Evolutionary conservation across 2,329 filamentous ascomycete species (phyloP), one percentile per base, ranked within the genome.

Genomic region (Fusarium sulawesiense): DNA sequence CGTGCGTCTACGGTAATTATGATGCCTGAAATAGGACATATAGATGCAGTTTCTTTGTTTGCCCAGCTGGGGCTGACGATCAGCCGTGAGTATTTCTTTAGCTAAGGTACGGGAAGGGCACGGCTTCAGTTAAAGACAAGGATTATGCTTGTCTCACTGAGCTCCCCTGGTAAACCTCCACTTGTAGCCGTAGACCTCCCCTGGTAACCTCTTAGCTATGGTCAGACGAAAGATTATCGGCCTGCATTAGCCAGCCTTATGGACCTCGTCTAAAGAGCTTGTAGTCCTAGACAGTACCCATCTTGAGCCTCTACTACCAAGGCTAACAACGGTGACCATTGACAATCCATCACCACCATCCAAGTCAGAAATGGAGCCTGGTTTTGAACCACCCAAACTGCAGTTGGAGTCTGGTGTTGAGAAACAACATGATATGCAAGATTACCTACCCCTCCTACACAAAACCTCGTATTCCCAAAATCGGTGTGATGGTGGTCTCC

Each of bases 201-300:
- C 61, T 67, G 66, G 30, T 21, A 21, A 21, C 21, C 21, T 21
- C 21, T 21, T 21, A 21, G 21, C 21, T 21, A 21, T 46, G 27
- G 55, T 46, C 29, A 60, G 54, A 66, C 48, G n/a, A 46, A 6
- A 51, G 32, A n/a, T 32, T 56, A 18, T 32, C 27, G 49, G 41
- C 60, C 47, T 70, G 67, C 67, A 70, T 71, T 71, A 71, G 62
- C 67, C 57, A 68, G 67, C 67, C 67, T 68, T 71, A 68, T 14
- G 32, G 37, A 14, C 25, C 40, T 42, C 18, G 49, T 51, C 49
- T 27, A 51, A 16, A 27, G 23, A 41, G 13, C 56, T 58, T 53
- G 4, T 3, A 27, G 23, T 37, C 34, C 34, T 2, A 51, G 8
- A 20, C 25, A 27, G 49, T 56, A 40, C 37, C 47, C 32, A 34